Base-by-base conservation (phyloP, 495 filamentous ascomycete species). In the Pyrenula massariospora region DNA sequence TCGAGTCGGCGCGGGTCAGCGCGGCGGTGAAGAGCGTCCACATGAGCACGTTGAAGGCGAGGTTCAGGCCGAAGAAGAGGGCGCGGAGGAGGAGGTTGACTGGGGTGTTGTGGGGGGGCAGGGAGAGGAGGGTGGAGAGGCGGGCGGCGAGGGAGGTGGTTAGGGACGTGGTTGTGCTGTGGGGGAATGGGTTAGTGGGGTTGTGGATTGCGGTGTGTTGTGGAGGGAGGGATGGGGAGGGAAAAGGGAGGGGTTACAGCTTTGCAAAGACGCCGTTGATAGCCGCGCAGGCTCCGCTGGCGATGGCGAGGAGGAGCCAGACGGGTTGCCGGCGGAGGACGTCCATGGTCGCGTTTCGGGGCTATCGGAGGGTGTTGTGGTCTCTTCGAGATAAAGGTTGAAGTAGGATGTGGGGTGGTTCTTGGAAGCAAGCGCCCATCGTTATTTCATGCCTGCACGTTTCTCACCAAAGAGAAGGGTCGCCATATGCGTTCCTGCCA, bases 251-350 rank as follows among this genome's bases (percentile, higher is more conserved):
- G 63, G 31, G 31, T 42, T 77, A 94, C 89, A 98, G 73, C 69
- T 96, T 98, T 0, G 93, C 93, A 72, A 97, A 98, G 22, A 95
- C 86, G 25, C 93, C 92, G 63, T 98, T 98, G 62, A 93, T 82
- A 36, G 91, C 89, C 12, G 93, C 93, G 68, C 91, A 96, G 10
- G 85, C 83, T 36, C 93, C 93, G 67, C 87, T 93, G 47, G 88
- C 82, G 36, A 94, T 62, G 23, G 93, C 90, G 51, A 91, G 80
- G 55, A 89, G 66, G 57, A 96, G 78, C 93, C 93, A 98, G 56
- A 54, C 47, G 19, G 50, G 50, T 24, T 52, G 50, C 8, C 50
- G 50, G 50, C 50, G 50, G 19, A 52, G 50, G 50, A 52, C 5
- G 8, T 42, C 31, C 31, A 42, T 42, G 31, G 31, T 15, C 31